These are phyloP conservation scores for Rhodotorula glutinis DNA, from an alignment of 1,284 basidiomycete species.

Conservation along the genomic window DNA sequence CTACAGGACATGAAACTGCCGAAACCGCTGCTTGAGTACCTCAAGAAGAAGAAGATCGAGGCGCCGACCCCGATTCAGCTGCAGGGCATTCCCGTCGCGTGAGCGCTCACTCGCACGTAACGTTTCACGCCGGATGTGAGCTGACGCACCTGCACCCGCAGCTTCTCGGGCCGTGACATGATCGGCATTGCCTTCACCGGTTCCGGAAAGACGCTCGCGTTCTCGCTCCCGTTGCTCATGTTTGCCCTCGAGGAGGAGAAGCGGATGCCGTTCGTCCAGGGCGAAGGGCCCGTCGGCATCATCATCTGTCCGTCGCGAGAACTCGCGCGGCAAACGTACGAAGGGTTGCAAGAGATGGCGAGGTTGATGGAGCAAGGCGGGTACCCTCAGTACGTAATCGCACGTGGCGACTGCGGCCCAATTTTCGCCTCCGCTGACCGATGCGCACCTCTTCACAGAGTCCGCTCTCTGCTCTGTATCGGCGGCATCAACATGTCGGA, in stretches of 20 bases:
- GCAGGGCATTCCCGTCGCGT: constrained; percentile 88
- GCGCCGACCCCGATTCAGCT: constrained; percentile 93
- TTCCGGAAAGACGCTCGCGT: constrained; percentile 52
- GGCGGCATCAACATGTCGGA: constrained; percentile 98
- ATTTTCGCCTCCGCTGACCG: too few relatives aligned
- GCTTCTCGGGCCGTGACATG: constrained; percentile 51
- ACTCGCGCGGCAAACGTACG: constrained; percentile 91
- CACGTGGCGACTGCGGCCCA: too few relatives aligned
- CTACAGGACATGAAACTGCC: constrained; percentile 98
- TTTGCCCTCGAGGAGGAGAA: constrained; percentile 87
- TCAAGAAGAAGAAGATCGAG: constrained; percentile 79
- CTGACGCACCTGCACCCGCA: not conserved
- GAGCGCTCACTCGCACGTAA: not conserved
- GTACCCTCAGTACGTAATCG: constrained; percentile 66
- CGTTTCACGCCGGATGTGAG: not conserved
- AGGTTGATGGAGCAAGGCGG: constrained; percentile 72
- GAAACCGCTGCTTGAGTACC: constrained; percentile 70
- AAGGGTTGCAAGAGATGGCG: constrained; percentile 85
- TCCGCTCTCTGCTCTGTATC: constrained; percentile 87
- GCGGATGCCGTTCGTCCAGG: constrained; percentile 80
- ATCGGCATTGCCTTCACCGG: constrained; percentile 54
- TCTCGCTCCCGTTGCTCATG: constrained; percentile 60
- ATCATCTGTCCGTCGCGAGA: constrained; percentile 94
- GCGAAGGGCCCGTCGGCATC: constrained; percentile 93
- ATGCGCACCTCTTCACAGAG: too few relatives aligned